Percentiles rank a stretch among this genome's conserved stretches.
Conservation (phyloP, 768 basidiomycete genomes). For the Hericium rajendrae region DNA sequence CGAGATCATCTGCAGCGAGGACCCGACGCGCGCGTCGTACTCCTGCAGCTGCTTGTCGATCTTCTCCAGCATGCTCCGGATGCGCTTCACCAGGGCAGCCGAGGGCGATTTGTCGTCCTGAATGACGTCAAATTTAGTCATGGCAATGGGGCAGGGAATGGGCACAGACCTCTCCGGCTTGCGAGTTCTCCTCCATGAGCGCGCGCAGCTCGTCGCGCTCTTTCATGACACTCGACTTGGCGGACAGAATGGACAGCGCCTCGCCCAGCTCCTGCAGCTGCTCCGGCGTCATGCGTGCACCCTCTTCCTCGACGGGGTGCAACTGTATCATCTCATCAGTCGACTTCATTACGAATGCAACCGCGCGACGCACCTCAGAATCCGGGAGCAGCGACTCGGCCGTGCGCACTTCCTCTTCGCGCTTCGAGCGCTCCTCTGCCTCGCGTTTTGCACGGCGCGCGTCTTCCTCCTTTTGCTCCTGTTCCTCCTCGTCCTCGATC, state of each 20-base stretch:
- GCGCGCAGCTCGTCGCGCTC: slow-evolving; percentile 86
- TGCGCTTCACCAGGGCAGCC: slow-evolving; percentile 88
- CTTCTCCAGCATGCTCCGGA: slow-evolving; percentile 91
- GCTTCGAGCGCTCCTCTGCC: slow-evolving; percentile 51
- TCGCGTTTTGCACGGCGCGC: slow-evolving; percentile 81
- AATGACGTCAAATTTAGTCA: too few species aligned
- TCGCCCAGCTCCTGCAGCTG: slow-evolving; percentile 92
- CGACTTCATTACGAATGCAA: neutral
- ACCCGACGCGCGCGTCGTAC: slow-evolving; percentile 84
- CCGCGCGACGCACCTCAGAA: slow-evolving; percentile 52
- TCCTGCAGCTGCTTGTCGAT: slow-evolving; percentile 87
- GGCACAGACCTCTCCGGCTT: slow-evolving; percentile 66
- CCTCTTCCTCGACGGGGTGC: slow-evolving; percentile 45
- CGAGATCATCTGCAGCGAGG: slow-evolving; percentile 77
- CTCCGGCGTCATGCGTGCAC: slow-evolving; percentile 95
- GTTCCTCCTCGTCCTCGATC: slow-evolving; percentile 98
- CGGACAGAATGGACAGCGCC: slow-evolving; percentile 81
- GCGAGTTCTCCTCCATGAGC: slow-evolving; percentile 91
- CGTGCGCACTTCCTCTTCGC: slow-evolving; percentile 57
- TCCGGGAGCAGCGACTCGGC: slow-evolving; percentile 83
- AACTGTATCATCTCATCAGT: slow-evolving; percentile 31
- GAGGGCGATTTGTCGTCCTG: slow-evolving; percentile 57
- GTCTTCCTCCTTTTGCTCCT: slow-evolving; percentile 91
- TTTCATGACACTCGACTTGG: slow-evolving; percentile 90
- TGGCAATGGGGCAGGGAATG: neutral